Evolutionary conservation across 2,329 filamentous ascomycete species (phyloP).

Genomic region (Alternaria novae-zelandiae): DNA sequence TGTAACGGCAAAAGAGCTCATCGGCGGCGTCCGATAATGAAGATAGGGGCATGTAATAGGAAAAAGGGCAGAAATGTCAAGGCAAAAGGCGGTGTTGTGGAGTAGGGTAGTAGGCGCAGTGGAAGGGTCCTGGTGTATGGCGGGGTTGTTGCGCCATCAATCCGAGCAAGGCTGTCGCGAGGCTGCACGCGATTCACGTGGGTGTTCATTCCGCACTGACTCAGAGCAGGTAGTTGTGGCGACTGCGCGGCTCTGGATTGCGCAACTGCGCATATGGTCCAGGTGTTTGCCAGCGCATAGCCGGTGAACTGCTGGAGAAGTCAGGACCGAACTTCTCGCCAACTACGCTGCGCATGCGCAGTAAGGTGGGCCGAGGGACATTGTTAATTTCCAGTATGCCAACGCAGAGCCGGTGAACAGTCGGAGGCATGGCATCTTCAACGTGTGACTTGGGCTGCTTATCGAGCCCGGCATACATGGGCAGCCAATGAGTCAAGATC

Average conservation of each 20-base stretch:
- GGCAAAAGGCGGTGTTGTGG: slow-evolving; percentile 15
- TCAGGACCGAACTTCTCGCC: neutral
- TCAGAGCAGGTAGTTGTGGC: neutral
- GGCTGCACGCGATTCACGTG: slow-evolving; percentile 14
- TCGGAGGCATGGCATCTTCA: neutral
- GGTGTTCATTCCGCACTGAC: neutral
- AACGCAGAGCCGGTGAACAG: neutral
- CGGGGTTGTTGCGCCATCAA: slow-evolving; percentile 10
- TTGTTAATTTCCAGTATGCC: neutral
- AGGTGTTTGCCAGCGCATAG: slow-evolving; percentile 4
- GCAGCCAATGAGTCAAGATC: neutral
- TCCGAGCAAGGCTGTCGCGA: slow-evolving; percentile 5
- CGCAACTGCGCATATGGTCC: slow-evolving; percentile 20
- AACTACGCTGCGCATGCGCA: neutral
- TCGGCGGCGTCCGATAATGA: slow-evolving; percentile 4
- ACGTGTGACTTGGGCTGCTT: neutral
- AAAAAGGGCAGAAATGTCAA: slow-evolving; percentile 4
- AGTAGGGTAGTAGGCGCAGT: slow-evolving; percentile 14
- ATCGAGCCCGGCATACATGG: neutral
- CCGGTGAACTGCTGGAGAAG: slow-evolving; percentile 2
- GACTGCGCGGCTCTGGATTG: neutral
- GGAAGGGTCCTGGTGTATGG: slow-evolving; percentile 7
- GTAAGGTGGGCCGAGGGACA: neutral
- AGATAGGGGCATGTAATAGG: neutral
- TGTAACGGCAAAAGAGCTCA: neutral